A percentile compares a stretch with the other conserved stretches of the same genome.
Conservation (phyloP, 129 eudicot species). For the Saussurea involucrata region DNA sequence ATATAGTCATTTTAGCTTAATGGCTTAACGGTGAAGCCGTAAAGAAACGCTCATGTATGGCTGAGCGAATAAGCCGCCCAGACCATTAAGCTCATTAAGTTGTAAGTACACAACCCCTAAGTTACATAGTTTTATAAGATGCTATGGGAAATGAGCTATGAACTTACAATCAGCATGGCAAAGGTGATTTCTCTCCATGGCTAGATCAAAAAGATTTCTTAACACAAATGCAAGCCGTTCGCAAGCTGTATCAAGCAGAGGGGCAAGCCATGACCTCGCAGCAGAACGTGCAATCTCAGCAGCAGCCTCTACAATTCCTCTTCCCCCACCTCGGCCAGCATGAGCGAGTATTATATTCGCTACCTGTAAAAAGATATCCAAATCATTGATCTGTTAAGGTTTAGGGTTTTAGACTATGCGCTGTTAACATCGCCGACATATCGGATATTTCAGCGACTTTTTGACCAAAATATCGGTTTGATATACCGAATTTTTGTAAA, state of each 20-base stretch:
- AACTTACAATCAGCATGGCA: constrained; percentile 49
- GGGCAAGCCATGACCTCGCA: constrained; percentile 85
- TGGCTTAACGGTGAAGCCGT: too few species aligned
- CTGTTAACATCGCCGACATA: too few species aligned
- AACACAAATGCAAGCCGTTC: constrained; percentile 81
- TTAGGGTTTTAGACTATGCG: too few species aligned
- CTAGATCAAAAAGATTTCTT: constrained; percentile 66
- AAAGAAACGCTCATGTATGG: too few species aligned
- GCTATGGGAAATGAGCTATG: neutral
- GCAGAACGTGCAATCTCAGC: constrained; percentile 91
- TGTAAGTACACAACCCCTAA: too few species aligned
- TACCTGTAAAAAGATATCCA: constrained; percentile 37
- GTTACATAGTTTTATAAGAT: neutral
- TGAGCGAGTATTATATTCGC: constrained; percentile 91
- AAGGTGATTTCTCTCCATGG: constrained; percentile 58
- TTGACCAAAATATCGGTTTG: too few species aligned
- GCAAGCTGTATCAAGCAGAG: constrained; percentile 80
- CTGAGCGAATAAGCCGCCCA: too few species aligned
- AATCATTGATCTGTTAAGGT: neutral
- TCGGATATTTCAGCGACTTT: too few species aligned
- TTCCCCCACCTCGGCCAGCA: constrained; percentile 84
- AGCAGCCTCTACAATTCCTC: constrained; percentile 79
- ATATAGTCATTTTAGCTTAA: too few species aligned
- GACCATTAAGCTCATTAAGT: too few species aligned
- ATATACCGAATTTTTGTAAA: too few species aligned